These are phyloP conservation scores for Candida yuanshanica DNA, from an alignment of 805 yeast genomes.

Conservation along the genomic window DNA sequence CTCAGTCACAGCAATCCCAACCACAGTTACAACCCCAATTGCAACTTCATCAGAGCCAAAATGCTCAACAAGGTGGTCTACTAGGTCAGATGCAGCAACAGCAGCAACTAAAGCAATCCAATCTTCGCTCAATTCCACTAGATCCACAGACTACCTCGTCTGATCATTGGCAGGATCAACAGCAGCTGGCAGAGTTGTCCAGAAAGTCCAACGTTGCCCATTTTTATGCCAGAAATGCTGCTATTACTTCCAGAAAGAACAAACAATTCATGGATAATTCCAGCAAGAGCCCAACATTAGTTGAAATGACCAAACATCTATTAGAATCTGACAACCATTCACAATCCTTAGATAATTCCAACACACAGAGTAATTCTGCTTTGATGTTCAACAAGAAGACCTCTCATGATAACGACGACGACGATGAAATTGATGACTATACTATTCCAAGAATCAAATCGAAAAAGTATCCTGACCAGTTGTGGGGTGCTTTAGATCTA, in stretches of 20 bases:
- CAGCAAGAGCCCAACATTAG: conserved; percentile 24
- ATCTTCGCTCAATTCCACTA: conserved; percentile 21
- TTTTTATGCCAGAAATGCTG: conserved; percentile 79
- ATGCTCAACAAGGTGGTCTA: not conserved
- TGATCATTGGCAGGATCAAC: conserved; percentile 73
- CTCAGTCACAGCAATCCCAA: conserved; percentile 16
- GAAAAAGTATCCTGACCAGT: conserved; percentile 53
- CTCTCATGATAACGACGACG: conserved; percentile 32
- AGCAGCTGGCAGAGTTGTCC: conserved; percentile 64
- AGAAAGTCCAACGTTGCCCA: conserved; percentile 67
- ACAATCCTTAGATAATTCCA: conserved; percentile 6
- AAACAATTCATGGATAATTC: conserved; percentile 20
- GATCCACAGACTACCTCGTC: conserved; percentile 34
- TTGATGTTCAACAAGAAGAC: conserved; percentile 35
- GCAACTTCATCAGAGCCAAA: conserved; percentile 7
- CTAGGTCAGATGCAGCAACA: conserved; percentile 12
- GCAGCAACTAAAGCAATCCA: conserved; percentile 17
- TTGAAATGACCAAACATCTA: conserved; percentile 36
- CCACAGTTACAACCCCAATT: conserved; percentile 13
- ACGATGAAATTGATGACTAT: conserved; percentile 43
- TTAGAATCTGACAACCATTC: conserved; percentile 24
- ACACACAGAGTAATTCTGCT: conserved; percentile 11
- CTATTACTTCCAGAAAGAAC: conserved; percentile 48
- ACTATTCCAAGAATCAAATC: conserved; percentile 61
- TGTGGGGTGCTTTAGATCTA: conserved; percentile 92